These are phyloP conservation scores for Keithomyces neogunnii DNA, from an alignment of 2,329 filamentous ascomycete genomes.

Conservation along the genomic window DNA sequence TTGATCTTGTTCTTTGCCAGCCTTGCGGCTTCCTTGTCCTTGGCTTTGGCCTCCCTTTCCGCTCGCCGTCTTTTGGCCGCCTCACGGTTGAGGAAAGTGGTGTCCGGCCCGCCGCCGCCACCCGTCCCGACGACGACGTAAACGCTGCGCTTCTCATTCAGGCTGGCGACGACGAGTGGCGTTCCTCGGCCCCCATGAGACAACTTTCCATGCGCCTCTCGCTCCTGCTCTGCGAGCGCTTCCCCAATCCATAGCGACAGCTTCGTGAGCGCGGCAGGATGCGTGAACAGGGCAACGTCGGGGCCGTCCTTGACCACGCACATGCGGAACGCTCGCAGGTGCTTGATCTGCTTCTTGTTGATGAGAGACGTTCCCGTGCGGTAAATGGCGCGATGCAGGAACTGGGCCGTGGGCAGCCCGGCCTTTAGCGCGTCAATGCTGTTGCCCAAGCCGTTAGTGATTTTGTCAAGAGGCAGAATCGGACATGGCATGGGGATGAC, in stretches of 20 bases:
- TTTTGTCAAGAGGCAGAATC: neutral
- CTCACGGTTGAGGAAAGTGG: conserved; percentile 59
- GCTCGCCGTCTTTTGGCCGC: conserved; percentile 54
- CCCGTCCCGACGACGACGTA: conserved; percentile 93
- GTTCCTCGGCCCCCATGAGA: conserved; percentile 64
- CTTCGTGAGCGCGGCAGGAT: conserved; percentile 88
- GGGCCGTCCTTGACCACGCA: conserved; percentile 93
- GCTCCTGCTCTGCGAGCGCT: conserved; percentile 82
- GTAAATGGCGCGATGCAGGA: conserved; percentile 85
- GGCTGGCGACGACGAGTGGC: conserved; percentile 80
- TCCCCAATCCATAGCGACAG: conserved; percentile 91
- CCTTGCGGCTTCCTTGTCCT: conserved; percentile 50
- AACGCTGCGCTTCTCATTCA: conserved; percentile 79
- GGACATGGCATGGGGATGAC: conserved; percentile 14
- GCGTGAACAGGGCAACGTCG: conserved; percentile 83
- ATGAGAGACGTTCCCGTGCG: conserved; percentile 86
- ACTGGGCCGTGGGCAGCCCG: conserved; percentile 75
- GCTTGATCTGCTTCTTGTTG: conserved; percentile 88
- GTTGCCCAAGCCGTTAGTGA: conserved; percentile 2
- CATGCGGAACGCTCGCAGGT: conserved; percentile 87
- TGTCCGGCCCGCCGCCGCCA: conserved; percentile 70
- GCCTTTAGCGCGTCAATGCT: conserved; percentile 69
- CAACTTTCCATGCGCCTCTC: conserved; percentile 61
- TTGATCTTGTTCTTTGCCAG: conserved; percentile 48
- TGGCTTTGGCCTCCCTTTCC: conserved; percentile 55